phyloP scores from a whole-genome alignment of 352 stramenopile genomes.

The Pythium oligandrum region DNA sequence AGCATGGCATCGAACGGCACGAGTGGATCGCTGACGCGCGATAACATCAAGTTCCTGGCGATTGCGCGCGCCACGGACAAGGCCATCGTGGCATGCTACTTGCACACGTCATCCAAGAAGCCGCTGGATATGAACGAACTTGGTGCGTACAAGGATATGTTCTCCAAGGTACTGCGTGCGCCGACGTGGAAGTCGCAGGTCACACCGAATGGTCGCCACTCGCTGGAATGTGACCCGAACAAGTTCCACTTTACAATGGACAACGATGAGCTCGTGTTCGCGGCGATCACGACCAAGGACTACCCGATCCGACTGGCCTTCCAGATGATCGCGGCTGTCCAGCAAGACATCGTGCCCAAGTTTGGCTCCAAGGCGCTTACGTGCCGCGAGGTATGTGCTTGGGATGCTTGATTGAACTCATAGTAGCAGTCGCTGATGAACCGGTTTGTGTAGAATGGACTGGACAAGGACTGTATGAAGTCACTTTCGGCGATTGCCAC shows the following conservation, averaged over 20 bases:
- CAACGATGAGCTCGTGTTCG: constrained; percentile 84
- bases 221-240: constrained; percentile 82
- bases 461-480: constrained; percentile 79
- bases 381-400: constrained; percentile 57
- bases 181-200: constrained; percentile 86
- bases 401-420: not conserved
- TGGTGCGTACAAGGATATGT: constrained; percentile 71
- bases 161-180: constrained; percentile 74
- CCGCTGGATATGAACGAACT: constrained; percentile 51
- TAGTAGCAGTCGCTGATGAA: not conserved
- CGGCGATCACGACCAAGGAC: constrained; percentile 71
- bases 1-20: constrained; percentile 18
- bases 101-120: constrained; percentile 51
- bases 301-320: constrained; percentile 82
- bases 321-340: constrained; percentile 71
- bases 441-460: constrained; percentile 34
- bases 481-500: constrained; percentile 47
- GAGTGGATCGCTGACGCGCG: constrained; percentile 43
- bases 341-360: constrained; percentile 75
- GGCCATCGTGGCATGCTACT: constrained; percentile 70
- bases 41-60: constrained; percentile 84
- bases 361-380: constrained; percentile 70
- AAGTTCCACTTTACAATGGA: constrained; percentile 90
- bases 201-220: constrained; percentile 80
- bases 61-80: constrained; percentile 80